These are phyloP conservation scores for Suillus spraguei DNA, from an alignment of 768 basidiomycete species.

Conservation along the genomic window DNA sequence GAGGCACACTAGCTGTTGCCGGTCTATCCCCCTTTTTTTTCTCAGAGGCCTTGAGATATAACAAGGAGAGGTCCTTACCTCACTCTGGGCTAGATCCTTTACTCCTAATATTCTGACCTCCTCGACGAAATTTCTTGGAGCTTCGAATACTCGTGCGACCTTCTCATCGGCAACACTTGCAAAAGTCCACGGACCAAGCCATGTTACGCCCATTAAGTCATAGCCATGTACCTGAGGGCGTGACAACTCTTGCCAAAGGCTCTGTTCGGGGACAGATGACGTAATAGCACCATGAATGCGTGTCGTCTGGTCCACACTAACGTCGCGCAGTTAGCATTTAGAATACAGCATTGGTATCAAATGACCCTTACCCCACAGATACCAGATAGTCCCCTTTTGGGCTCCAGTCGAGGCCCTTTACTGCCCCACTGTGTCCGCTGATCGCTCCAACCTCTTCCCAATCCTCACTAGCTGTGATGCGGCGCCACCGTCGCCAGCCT, in stretches of 20 bases:
- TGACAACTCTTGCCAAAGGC: slow-evolving; percentile 82
- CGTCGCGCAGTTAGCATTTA: slow-evolving; percentile 12
- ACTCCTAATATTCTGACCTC: slow-evolving; percentile 54
- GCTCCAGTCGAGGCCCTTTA: slow-evolving; percentile 86
- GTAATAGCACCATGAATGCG: slow-evolving; percentile 76
- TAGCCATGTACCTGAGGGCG: slow-evolving; percentile 98
- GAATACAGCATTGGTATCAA: background rate
- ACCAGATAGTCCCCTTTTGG: slow-evolving; percentile 84
- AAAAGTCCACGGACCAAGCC: slow-evolving; percentile 76
- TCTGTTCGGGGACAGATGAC: slow-evolving; percentile 16
- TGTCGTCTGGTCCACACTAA: slow-evolving; percentile 88
- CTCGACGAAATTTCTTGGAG: slow-evolving; percentile 78
- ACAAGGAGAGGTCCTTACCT: slow-evolving; percentile 39
- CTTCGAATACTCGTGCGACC: slow-evolving; percentile 91
- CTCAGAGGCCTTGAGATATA: slow-evolving; percentile 8
- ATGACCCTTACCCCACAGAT: slow-evolving; percentile 69
- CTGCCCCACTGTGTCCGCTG: slow-evolving; percentile 82
- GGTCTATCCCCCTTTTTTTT: slow-evolving; percentile 59
- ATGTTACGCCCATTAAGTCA: slow-evolving; percentile 80
- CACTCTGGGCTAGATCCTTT: slow-evolving; percentile 47
- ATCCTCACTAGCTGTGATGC: slow-evolving; percentile 38
- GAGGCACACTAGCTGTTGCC: slow-evolving; percentile 85
- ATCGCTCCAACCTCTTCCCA: slow-evolving; percentile 85
- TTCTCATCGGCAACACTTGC: slow-evolving; percentile 96
- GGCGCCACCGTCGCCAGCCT: slow-evolving; percentile 88